Evolutionary conservation across 345 rosid species (phyloP), one percentile per base, ranked within the genome.

Genomic region (Salix suchowensis): DNA sequence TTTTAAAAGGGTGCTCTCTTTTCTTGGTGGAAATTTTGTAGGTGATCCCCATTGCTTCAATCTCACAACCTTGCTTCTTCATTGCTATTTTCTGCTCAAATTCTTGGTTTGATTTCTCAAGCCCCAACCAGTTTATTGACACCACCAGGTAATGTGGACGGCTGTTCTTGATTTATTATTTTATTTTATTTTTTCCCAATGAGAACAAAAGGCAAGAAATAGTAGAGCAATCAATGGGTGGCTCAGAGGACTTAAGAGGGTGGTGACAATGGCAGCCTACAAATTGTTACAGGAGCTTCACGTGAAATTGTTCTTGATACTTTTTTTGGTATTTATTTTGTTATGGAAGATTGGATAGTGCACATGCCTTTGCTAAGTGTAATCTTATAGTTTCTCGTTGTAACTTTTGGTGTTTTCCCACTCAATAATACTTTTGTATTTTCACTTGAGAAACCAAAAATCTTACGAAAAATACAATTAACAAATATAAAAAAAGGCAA

Each of bases 1-100:
- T 72, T 40, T 76, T 76, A 13, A 80, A 76, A 65, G 73, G 79
- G 69, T 55, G 0, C 1, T 64, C 40, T 70, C 19, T 55, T 65
- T 74, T 65, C 16, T 74, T 40, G 26, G 58, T 50, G 62, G 73
- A 82, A 75, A 96, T 88, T 72, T 77, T 87, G 89, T 88, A 92
- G 82, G 76, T 84, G 89, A 96, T 89, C 7, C 87, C 95, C 18
- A 83, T 67, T 66, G 93, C 97, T 85, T 93, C 89, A 50, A 93
- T 89, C 86, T 92, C 98, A 76, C 94, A 96, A 1, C 99, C 97
- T 80, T 87, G 88, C 74, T 86, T 88, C 90, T 86, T 86, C 98
- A 91, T 95, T 83, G 90, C 32, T 52, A 6, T 60, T 16, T 68
- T 34, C 58, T 39, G 61, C 67, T 26, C 60, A 3, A 30, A 50